Conservation (phyloP, 2,329 filamentous ascomycete species). For the Verticillium alfalfae region DNA sequence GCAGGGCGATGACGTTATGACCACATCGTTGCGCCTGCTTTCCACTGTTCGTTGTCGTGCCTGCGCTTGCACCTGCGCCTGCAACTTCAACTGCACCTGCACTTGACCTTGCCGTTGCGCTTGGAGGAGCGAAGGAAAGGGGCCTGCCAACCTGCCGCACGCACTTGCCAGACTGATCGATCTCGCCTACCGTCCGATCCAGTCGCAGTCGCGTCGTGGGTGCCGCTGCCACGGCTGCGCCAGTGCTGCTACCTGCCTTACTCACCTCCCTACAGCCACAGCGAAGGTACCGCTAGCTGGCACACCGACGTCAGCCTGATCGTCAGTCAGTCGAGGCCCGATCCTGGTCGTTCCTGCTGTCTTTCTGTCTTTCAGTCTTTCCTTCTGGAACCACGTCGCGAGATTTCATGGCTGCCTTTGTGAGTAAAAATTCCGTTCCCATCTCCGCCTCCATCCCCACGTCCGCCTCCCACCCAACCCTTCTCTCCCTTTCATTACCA, state of each 20-base stretch:
- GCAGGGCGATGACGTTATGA: not conserved
- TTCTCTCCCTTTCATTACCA: not conserved
- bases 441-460: not conserved
- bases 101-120: too few species aligned
- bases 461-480: not conserved
- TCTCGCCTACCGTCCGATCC: not conserved
- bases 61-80: not conserved
- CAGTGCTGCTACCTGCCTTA: not conserved
- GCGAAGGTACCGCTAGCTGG: too few species aligned
- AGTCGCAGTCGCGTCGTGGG: not conserved
- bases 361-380: not conserved
- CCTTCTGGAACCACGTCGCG: not conserved
- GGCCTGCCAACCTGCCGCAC: too few species aligned
- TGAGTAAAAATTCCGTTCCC: slow-evolving; percentile 7
- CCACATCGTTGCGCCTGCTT: not conserved
- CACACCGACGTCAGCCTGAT: not conserved
- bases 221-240: not conserved
- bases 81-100: not conserved
- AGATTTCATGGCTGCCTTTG: slow-evolving; percentile 19
- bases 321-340: not conserved
- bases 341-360: not conserved
- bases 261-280: too few species aligned
- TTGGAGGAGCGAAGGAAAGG: too few species aligned
- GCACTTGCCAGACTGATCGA: not conserved
- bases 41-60: not conserved